Evolutionary conservation across 805 yeast species (phyloP).

Genomic region (Komagataella pseudopastoris): DNA sequence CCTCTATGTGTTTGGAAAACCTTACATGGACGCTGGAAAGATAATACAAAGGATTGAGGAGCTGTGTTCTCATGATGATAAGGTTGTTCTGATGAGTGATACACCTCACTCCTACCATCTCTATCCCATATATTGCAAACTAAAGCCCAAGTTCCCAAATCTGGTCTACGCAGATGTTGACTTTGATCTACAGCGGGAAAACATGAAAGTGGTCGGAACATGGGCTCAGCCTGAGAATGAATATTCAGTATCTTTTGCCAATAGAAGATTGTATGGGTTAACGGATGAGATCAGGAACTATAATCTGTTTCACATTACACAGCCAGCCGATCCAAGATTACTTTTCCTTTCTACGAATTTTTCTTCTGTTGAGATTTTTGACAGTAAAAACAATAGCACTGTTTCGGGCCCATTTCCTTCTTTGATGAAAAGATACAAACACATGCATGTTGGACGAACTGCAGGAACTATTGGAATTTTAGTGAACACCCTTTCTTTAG

Average conservation of each 20-base stretch:
- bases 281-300: conserved; percentile 17
- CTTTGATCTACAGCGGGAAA: conserved; percentile 8
- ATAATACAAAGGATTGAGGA: conserved; percentile 26
- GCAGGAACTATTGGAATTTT: conserved; percentile 88
- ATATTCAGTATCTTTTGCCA: conserved; percentile 11
- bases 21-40: conserved; percentile 30
- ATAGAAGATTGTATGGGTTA: conserved; percentile 18
- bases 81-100: conserved; percentile 60
- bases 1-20: conserved; percentile 67
- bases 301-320: conserved; percentile 53
- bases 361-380: conserved; percentile 32
- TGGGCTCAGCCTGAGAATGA: not conserved
- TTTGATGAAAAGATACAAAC: conserved; percentile 69
- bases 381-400: conserved; percentile 22
- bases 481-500: conserved; percentile 77
- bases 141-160: conserved; percentile 19
- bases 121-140: conserved; percentile 18
- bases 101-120: conserved; percentile 47
- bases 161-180: conserved; percentile 27
- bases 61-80: conserved; percentile 26
- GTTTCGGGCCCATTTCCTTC: conserved; percentile 60
- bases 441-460: conserved; percentile 78
- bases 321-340: conserved; percentile 69
- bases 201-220: not conserved
- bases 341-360: conserved; percentile 67